Evolutionary conservation across 2,329 filamentous ascomycete species (phyloP).

Genomic region (Biscogniauxia mediterranea): DNA sequence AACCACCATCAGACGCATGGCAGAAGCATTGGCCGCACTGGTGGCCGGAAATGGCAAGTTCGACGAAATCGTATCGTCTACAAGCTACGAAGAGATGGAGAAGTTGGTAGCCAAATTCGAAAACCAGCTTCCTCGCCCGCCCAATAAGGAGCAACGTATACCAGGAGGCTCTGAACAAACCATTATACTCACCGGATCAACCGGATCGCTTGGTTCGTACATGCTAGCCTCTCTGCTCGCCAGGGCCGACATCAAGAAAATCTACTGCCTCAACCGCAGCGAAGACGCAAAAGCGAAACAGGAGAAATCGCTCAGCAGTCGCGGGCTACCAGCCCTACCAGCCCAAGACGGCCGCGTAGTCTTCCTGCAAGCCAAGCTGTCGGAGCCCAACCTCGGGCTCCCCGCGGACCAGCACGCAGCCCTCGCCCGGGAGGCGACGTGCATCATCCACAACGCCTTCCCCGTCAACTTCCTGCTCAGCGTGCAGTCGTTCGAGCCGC

Average conservation of each 20-base stretch:
- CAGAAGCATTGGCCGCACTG: neutral
- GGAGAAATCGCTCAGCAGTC: constrained; percentile 6
- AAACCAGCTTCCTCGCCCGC: neutral
- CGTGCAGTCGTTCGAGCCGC: constrained; percentile 19
- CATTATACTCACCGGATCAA: constrained; percentile 9
- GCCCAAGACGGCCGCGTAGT: constrained; percentile 8
- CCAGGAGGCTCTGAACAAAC: neutral
- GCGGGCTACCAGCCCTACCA: constrained; percentile 2
- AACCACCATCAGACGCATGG: constrained; percentile 4
- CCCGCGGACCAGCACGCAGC: constrained; percentile 6
- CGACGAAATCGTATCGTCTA: neutral
- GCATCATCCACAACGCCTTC: constrained; percentile 25
- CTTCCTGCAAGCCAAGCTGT: constrained; percentile 15
- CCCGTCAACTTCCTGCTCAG: constrained; percentile 25
- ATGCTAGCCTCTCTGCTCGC: constrained; percentile 8
- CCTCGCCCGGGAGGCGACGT: constrained; percentile 14
- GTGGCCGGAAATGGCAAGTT: neutral
- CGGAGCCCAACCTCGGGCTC: constrained; percentile 18
- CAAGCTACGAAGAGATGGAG: neutral
- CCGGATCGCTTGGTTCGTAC: constrained; percentile 13
- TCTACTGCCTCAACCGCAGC: constrained; percentile 12
- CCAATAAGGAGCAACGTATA: neutral
- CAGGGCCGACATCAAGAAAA: constrained; percentile 3
- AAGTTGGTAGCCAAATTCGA: neutral
- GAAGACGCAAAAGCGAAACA: neutral